A percentile compares a stretch with the other conserved stretches of the same genome.
Conservation (phyloP, 2,329 filamentous ascomycete species). For the Colletotrichum tanaceti region DNA sequence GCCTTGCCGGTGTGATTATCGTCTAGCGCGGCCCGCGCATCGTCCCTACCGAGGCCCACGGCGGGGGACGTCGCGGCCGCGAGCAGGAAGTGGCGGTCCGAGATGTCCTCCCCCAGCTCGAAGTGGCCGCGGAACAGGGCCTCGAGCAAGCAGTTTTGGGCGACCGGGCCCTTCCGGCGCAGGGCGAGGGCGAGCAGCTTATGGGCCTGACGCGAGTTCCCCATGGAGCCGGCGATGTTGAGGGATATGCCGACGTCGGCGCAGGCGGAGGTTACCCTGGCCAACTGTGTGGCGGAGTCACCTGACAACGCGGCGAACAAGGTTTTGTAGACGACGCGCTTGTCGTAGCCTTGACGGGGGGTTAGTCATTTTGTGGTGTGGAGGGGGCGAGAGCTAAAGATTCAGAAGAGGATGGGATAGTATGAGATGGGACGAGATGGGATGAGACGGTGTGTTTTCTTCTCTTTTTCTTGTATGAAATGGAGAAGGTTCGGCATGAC, state of each 20-base stretch:
- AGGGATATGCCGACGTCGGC: conserved; percentile 54
- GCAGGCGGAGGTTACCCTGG: conserved; percentile 50
- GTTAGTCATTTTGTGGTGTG: neutral
- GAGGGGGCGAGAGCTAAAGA: neutral
- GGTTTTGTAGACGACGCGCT: conserved; percentile 51
- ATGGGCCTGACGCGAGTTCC: conserved; percentile 59
- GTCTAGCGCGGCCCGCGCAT: conserved; percentile 43
- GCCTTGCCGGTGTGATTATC: conserved; percentile 44
- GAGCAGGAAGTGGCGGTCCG: conserved; percentile 54
- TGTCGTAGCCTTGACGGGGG: conserved; percentile 49
- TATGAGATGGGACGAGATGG: neutral
- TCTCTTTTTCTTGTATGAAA: too few species aligned
- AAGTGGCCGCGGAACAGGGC: conserved; percentile 58
- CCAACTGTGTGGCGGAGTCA: conserved; percentile 46
- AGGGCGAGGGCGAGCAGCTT: conserved; percentile 59
- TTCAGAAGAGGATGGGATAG: too few species aligned
- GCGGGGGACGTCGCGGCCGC: conserved; percentile 46
- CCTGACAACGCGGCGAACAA: neutral
- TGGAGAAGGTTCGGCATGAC: too few species aligned
- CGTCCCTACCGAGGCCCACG: conserved; percentile 47
- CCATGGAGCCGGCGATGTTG: conserved; percentile 52
- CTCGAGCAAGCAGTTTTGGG: conserved; percentile 56
- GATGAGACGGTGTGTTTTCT: neutral
- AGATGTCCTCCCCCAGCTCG: conserved; percentile 55
- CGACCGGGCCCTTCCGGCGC: conserved; percentile 39